Conservation (phyloP, 352 stramenopile species). For the Pythium insidiosum region DNA sequence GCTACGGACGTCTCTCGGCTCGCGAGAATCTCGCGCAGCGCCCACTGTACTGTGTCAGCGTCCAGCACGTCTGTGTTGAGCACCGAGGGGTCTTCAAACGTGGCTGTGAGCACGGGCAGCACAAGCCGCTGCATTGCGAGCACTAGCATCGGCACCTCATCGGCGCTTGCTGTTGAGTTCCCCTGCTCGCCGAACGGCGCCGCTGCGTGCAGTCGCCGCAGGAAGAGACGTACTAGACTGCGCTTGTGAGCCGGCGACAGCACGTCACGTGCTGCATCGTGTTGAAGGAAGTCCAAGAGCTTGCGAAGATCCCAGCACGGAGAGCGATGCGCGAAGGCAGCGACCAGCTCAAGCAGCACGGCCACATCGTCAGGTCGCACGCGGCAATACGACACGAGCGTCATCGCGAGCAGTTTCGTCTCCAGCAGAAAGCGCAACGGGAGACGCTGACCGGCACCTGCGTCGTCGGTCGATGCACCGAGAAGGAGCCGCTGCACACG, state of each 20-base stretch:
- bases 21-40: conserved; percentile 81
- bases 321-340: conserved; percentile 91
- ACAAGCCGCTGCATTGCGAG: conserved; percentile 90
- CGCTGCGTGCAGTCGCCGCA: conserved; percentile 76
- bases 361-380: conserved; percentile 91
- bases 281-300: conserved; percentile 83
- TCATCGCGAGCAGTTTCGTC: conserved; percentile 92
- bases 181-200: not conserved
- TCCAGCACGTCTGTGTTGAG: conserved; percentile 85
- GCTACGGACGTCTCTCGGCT: conserved; percentile 47
- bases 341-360: conserved; percentile 94
- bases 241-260: conserved; percentile 70
- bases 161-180: conserved; percentile 4
- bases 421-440: conserved; percentile 93
- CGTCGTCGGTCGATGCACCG: too few species aligned
- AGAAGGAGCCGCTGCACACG: conserved; percentile 65
- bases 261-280: conserved; percentile 70
- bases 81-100: conserved; percentile 72
- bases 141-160: conserved; percentile 88
- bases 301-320: conserved; percentile 92
- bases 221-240: conserved; percentile 85
- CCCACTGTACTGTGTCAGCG: conserved; percentile 81
- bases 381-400: conserved; percentile 92
- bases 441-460: conserved; percentile 61
- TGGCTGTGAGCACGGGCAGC: conserved; percentile 87